A percentile compares a stretch with the other conserved stretches of the same genome.
phyloP scores from a whole-genome alignment of 2,329 filamentous ascomycete genomes.

The Biscogniauxia marginata region DNA sequence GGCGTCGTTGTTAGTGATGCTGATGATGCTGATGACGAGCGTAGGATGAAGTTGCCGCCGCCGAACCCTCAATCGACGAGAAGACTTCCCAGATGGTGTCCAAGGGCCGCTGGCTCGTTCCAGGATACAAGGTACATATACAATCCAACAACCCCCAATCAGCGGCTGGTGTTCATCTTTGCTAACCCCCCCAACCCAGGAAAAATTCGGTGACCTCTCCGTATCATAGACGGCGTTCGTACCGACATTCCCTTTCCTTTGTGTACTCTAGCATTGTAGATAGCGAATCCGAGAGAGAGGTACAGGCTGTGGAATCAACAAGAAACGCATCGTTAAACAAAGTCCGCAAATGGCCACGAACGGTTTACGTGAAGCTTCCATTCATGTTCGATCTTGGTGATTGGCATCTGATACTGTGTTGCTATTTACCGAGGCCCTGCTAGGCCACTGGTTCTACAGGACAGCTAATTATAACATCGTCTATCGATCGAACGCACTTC shows the following conservation, averaged over 20 bases:
- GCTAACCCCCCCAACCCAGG: slow-evolving; percentile 61
- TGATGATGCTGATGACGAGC: slow-evolving; percentile 28
- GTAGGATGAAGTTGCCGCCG: slow-evolving; percentile 90
- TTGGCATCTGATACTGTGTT: too few species aligned
- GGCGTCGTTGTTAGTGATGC: too few species aligned
- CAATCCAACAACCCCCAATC: background rate
- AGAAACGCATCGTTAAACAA: slow-evolving; percentile 20
- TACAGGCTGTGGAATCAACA: slow-evolving; percentile 23
- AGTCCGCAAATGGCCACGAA: too few species aligned
- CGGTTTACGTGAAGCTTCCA: too few species aligned
- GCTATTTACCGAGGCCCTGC: too few species aligned
- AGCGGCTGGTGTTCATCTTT: slow-evolving; percentile 5
- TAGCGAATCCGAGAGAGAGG: too few species aligned
- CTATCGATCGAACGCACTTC: too few species aligned
- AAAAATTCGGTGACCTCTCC: slow-evolving; percentile 98
- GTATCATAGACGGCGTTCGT: slow-evolving; percentile 76
- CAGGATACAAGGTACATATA: slow-evolving; percentile 89
- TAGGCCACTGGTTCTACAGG: too few species aligned
- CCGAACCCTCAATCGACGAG: slow-evolving; percentile 95
- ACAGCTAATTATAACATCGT: too few species aligned
- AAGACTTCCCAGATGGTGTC: slow-evolving; percentile 92
- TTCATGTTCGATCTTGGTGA: too few species aligned
- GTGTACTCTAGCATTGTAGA: slow-evolving; percentile 72
- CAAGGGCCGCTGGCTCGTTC: slow-evolving; percentile 97
- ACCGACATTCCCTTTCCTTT: slow-evolving; percentile 45